Evolutionary conservation across 495 filamentous ascomycete species (phyloP), one percentile per base, ranked within the genome.

Genomic region (Neurospora intermedia): DNA sequence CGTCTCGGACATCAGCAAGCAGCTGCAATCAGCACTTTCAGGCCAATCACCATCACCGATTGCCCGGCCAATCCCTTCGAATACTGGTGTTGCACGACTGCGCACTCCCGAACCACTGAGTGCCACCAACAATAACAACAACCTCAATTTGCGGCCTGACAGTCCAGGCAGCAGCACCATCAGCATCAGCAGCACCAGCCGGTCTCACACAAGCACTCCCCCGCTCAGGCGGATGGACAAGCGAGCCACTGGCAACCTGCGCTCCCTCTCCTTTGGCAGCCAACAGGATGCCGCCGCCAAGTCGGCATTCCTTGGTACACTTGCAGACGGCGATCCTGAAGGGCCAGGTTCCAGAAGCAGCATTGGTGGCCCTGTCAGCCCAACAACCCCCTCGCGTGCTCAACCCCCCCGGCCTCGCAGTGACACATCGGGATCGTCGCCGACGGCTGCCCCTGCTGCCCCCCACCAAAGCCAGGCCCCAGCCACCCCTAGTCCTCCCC

Each of bases 231-330:
- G 92, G 72, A 87, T 88, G 73, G 90, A 89, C 79, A 90, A 90
- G 76, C 92, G 90, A 80, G 82, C 88, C 74, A 94, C 92, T 83
- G 91, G 92, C 78, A 91, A 96, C 87, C 84, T 96, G 79, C 85
- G 94, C 83, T 91, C 81, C 79, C 89, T 90, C 82, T 91, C 81
- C 78, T 89, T 90, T 35, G 13, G 54, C 76, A 91, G 89, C 83
- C 85, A 86, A 83, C 84, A 75, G 70, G 77, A 79, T 41, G 72
- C 76, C 16, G 71, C 74, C 59, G 79, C 78, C 76, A 76, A 77
- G 75, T 35, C 54, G 27, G 27, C 27, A 66, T 66, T 66, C 54
- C 54, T 35, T 35, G 54, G 54, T 18, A 35, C 27, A 66, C 54
- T 35, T 35, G 54, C 54, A 35, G 54, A 35, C 13, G 54, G 23